phyloP scores from a whole-genome alignment of 2,329 filamentous ascomycete species.

The Alternaria dauci region DNA sequence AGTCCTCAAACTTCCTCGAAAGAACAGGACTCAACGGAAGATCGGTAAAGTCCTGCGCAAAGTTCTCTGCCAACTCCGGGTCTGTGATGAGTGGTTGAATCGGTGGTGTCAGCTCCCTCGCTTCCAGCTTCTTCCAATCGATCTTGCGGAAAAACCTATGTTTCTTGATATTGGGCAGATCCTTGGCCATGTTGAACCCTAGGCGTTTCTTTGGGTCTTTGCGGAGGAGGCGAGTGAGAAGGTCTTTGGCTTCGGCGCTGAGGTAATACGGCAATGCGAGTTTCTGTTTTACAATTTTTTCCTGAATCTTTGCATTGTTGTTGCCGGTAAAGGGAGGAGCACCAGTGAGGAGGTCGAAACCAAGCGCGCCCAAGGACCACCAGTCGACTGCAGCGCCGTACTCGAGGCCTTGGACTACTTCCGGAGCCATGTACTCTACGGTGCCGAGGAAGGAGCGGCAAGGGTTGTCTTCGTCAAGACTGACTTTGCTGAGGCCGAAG shows the following conservation, averaged over 20 bases:
- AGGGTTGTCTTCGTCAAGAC: conserved; percentile 72
- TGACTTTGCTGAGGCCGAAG: conserved; percentile 95
- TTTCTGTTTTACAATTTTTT: conserved; percentile 95
- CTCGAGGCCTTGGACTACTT: conserved; percentile 85
- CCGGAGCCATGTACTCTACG: conserved; percentile 98
- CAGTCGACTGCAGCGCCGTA: conserved; percentile 97
- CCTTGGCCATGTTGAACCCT: conserved; percentile 87
- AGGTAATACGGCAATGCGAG: conserved; percentile 88
- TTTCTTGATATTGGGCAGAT: conserved; percentile 83
- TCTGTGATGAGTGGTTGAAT: conserved; percentile 95
- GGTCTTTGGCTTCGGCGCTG: conserved; percentile 88
- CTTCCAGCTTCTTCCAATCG: conserved; percentile 88
- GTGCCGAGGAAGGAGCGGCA: conserved; percentile 95
- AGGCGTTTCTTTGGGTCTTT: conserved; percentile 93
- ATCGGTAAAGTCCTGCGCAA: conserved; percentile 89
- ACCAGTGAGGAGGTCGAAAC: conserved; percentile 91
- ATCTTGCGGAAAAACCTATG: conserved; percentile 98
- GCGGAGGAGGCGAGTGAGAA: conserved; percentile 86
- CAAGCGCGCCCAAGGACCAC: conserved; percentile 96
- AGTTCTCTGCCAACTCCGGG: conserved; percentile 96
- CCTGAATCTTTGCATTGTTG: conserved; percentile 93
- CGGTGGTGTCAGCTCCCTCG: conserved; percentile 82
- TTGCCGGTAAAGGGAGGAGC: conserved; percentile 88
- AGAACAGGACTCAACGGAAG: conserved; percentile 78
- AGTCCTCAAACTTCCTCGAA: conserved; percentile 40